phyloP scores from a whole-genome alignment of 2,329 filamentous ascomycete species.

The Colletotrichum liriopes region DNA sequence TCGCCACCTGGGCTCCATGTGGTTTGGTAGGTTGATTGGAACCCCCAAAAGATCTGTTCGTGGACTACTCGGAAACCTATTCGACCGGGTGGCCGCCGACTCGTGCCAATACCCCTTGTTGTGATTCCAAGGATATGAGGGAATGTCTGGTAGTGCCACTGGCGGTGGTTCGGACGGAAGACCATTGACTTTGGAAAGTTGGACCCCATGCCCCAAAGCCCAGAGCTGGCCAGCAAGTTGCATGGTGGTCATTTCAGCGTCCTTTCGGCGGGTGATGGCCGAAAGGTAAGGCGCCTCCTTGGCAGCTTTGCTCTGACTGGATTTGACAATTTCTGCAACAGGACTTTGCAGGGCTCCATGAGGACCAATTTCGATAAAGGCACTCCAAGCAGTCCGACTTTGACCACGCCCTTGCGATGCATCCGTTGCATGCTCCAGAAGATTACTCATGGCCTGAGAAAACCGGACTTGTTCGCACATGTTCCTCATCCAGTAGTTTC shows the following conservation, averaged over 20 bases:
- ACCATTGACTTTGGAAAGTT: slow-evolving; percentile 53
- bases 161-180: slow-evolving; percentile 35
- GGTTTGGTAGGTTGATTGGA: slow-evolving; percentile 2
- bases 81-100: slow-evolving; percentile 22
- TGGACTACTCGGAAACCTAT: neutral
- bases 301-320: slow-evolving; percentile 50
- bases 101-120: slow-evolving; percentile 32
- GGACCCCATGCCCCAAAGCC: slow-evolving; percentile 40
- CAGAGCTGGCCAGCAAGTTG: slow-evolving; percentile 29
- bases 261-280: slow-evolving; percentile 45
- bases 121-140: slow-evolving; percentile 44
- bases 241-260: slow-evolving; percentile 46
- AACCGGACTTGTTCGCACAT: slow-evolving; percentile 28
- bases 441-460: slow-evolving; percentile 9
- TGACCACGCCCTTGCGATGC: neutral
- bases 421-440: neutral
- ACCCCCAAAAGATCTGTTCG: slow-evolving; percentile 31
- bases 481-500: slow-evolving; percentile 20
- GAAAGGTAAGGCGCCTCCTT: slow-evolving; percentile 49
- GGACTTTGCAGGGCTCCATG: slow-evolving; percentile 60
- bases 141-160: slow-evolving; percentile 42
- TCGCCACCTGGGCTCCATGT: slow-evolving; percentile 29
- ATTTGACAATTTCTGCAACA: slow-evolving; percentile 58
- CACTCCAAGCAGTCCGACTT: slow-evolving; percentile 30
- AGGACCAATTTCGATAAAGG: slow-evolving; percentile 53